Conservation (phyloP, 1,139 yeast genomes). For the Scheffersomyces cryptocercus region DNA sequence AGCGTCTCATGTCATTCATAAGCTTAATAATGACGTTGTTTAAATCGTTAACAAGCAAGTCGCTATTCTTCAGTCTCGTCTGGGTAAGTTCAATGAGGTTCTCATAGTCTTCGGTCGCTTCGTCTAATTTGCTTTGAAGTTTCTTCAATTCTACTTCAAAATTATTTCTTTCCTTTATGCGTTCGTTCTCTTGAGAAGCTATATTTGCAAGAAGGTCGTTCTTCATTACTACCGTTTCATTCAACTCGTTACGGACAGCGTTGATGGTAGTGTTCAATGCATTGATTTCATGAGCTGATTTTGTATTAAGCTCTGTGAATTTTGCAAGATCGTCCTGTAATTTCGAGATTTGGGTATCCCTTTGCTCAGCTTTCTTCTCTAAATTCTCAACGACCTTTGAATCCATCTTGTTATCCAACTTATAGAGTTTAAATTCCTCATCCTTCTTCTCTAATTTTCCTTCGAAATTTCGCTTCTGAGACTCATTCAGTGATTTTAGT, state of each 20-base stretch:
- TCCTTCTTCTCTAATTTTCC: slow-evolving; percentile 5
- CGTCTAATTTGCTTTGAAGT: slow-evolving; percentile 34
- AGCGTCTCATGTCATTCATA: slow-evolving; percentile 18
- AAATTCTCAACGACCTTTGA: slow-evolving; percentile 25
- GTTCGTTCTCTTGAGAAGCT: slow-evolving; percentile 63
- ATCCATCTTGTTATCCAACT: slow-evolving; percentile 21
- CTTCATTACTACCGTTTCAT: slow-evolving; percentile 47
- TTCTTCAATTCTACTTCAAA: slow-evolving; percentile 52
- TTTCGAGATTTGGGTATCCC: slow-evolving; percentile 31
- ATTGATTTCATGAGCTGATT: slow-evolving; percentile 17
- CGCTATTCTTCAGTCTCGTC: slow-evolving; percentile 29
- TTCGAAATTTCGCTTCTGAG: slow-evolving; percentile 2
- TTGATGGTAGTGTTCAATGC: slow-evolving; percentile 22
- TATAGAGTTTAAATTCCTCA: slow-evolving; percentile 5
- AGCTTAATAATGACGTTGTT: slow-evolving; percentile 22
- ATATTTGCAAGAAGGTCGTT: slow-evolving; percentile 65
- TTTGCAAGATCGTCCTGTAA: slow-evolving; percentile 27
- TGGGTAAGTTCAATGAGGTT: slow-evolving; percentile 44
- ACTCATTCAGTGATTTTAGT: slow-evolving; percentile 22
- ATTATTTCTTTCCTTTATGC: slow-evolving; percentile 51
- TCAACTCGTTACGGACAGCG: slow-evolving; percentile 25
- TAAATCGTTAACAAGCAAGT: slow-evolving; percentile 28
- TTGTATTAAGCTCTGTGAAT: slow-evolving; percentile 14
- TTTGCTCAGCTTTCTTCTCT: slow-evolving; percentile 24
- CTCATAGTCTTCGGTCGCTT: slow-evolving; percentile 52